A percentile compares a stretch with the other conserved stretches of the same genome.
phyloP scores from a whole-genome alignment of 2,329 filamentous ascomycete genomes.

The Ceratocystiopsis brevicomis region DNA sequence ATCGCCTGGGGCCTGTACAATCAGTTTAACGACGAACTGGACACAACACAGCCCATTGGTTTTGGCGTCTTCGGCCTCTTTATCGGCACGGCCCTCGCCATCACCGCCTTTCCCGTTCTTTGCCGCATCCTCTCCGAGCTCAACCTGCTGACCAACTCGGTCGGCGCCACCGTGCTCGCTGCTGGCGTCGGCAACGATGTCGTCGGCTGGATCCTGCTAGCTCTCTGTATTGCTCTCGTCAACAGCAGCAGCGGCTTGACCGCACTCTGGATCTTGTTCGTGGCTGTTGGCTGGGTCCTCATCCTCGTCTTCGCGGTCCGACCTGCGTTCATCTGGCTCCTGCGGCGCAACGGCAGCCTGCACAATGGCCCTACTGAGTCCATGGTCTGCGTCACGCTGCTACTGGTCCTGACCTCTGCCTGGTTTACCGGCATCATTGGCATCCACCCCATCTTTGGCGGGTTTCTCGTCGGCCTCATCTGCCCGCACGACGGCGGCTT shows the following conservation, averaged over 20 bases:
- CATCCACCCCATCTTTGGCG: constrained; percentile 86
- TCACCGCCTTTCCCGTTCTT: constrained; percentile 79
- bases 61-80: constrained; percentile 47
- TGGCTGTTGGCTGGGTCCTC: constrained; percentile 53
- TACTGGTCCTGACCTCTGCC: constrained; percentile 59
- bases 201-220: constrained; percentile 76
- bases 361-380: constrained; percentile 77
- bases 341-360: constrained; percentile 56
- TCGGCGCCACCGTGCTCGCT: constrained; percentile 74
- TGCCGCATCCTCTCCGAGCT: constrained; percentile 86
- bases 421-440: constrained; percentile 84
- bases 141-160: constrained; percentile 63
- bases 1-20: constrained; percentile 69
- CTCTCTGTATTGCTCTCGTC: constrained; percentile 80
- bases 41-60: constrained; percentile 19
- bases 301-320: constrained; percentile 56
- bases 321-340: constrained; percentile 54
- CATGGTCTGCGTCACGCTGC: constrained; percentile 63
- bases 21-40: constrained; percentile 37
- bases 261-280: constrained; percentile 68
- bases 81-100: constrained; percentile 82
- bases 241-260: constrained; percentile 70
- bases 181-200: constrained; percentile 90
- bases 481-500: constrained; percentile 82
- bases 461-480: constrained; percentile 75